A percentile compares a stretch with the other conserved stretches of the same genome.
These are phyloP conservation scores for Lotus japonicus DNA, from an alignment of 306 rosid genomes.

Conservation along the genomic window DNA sequence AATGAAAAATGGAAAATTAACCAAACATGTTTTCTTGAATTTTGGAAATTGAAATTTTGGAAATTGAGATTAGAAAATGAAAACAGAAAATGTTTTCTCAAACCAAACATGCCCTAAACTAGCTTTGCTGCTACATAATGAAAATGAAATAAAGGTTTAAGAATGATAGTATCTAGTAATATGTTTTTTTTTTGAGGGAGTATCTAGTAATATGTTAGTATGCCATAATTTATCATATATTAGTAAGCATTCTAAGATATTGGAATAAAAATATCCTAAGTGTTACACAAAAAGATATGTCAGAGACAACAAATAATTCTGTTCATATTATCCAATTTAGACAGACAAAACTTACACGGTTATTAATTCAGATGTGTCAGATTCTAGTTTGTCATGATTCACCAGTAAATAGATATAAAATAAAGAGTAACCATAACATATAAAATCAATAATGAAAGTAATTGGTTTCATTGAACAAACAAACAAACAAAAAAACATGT, in stretches of 20 bases:
- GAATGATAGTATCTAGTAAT: background rate
- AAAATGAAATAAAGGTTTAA: background rate
- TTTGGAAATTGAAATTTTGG: too few species aligned
- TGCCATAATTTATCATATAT: background rate
- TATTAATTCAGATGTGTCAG: conserved; percentile 15
- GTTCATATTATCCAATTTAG: background rate
- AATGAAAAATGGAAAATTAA: too few species aligned
- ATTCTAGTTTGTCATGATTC: conserved; percentile 36
- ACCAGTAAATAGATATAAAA: conserved; percentile 36
- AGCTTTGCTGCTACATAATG: background rate
- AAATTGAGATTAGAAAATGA: too few species aligned
- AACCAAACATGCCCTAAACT: too few species aligned
- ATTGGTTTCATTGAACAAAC: background rate
- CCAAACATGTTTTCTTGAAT: too few species aligned
- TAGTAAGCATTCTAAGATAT: background rate
- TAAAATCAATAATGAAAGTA: too few species aligned
- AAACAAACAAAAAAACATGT: background rate
- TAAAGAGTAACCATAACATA: too few species aligned
- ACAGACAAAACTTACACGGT: conserved; percentile 39
- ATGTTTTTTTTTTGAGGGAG: too few species aligned
- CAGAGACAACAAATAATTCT: background rate
- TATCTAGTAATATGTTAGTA: too few species aligned
- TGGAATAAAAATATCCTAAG: conserved; percentile 7
- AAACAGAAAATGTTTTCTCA: too few species aligned
- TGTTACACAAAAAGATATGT: background rate